Conservation (phyloP, 2,329 filamentous ascomycete genomes). For the Bretziella fagacearum region DNA sequence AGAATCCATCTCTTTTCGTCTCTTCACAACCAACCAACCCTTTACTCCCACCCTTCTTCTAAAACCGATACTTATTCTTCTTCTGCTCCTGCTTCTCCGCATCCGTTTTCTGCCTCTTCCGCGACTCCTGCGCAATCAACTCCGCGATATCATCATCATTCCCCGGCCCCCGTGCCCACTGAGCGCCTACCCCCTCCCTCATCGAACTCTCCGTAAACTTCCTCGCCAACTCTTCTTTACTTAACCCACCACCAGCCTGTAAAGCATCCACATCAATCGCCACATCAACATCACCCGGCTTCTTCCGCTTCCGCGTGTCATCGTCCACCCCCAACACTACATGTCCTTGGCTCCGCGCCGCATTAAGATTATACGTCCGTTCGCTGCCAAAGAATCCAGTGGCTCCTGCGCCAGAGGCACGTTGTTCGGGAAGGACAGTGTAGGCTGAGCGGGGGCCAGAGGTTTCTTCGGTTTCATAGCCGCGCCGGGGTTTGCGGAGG, state of each 20-base stretch:
- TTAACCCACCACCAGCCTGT: constrained; percentile 55
- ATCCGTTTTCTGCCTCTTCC: constrained; percentile 79
- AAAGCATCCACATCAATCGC: constrained; percentile 76
- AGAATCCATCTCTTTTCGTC: background rate
- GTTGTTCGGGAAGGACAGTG: constrained; percentile 63
- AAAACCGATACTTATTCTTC: constrained; percentile 38
- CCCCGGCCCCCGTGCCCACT: constrained; percentile 34
- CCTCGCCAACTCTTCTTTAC: constrained; percentile 65
- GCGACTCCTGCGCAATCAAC: constrained; percentile 87
- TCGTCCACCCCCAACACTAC: constrained; percentile 70
- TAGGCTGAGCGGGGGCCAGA: constrained; percentile 64
- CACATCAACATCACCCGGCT: constrained; percentile 87
- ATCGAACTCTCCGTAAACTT: constrained; percentile 59
- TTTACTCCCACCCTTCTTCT: constrained; percentile 15
- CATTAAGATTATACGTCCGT: constrained; percentile 72
- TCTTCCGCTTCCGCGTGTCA: constrained; percentile 70
- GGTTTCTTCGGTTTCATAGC: constrained; percentile 72
- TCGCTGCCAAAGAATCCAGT: constrained; percentile 95
- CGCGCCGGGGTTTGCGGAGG: constrained; percentile 64
- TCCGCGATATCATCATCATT: constrained; percentile 80
- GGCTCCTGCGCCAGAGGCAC: constrained; percentile 7
- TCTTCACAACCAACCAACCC: background rate
- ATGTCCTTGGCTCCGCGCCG: constrained; percentile 30
- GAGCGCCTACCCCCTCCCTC: constrained; percentile 48
- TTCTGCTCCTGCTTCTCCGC: constrained; percentile 57